Evolutionary conservation across 306 rosid species (phyloP), one percentile per base, ranked within the genome.

Genomic region (Prunus dulcis): DNA sequence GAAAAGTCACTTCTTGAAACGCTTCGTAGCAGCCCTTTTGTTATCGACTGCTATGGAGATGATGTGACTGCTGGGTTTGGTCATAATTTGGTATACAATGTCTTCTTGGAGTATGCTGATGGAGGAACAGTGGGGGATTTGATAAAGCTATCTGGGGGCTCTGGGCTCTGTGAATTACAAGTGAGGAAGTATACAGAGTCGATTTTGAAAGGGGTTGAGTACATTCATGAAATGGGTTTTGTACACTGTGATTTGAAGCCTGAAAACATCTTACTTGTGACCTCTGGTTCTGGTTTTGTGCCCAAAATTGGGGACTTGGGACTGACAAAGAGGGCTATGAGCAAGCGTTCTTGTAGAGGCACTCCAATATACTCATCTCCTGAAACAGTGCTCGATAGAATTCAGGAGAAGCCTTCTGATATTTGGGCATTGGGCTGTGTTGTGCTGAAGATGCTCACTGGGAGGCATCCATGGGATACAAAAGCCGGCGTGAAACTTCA

Each of bases 191-290:
- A 28, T 20, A 51, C 76, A 17, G 8, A 25, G 11, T 23, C 71
- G n/a, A 27, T 78, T 6, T 45, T 78, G 62, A 38, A 15, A 23
- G 76, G 70, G 4, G 28, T 78, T 6, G 3, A 61, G 22, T 47
- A 51, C 52, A 70, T 61, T 4, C 81, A 78, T 45, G 71, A 34
- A 1, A 63, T 20, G 55, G 76, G 76, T 3, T 78, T 22, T 22
- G 81, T 78, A 5, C 81, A 78, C 28, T 70, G 81, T 55, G 76
- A 78, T 38, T 32, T 78, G 18, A 78, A 78, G 41, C 81, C 71
- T 0, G 64, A 20, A 2, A 78, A 69, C 28, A n/a, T 77, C 3
- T 25, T 77, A 18, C 62, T 77, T 1, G 76, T 69, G 19, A 20
- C 32, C 9, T 9, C 27, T 6, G 11, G 30, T 20, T 20, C 27